These are phyloP conservation scores for Intubia oerlemansii DNA, from an alignment of 2,329 filamentous ascomycete species.

Conservation along the genomic window DNA sequence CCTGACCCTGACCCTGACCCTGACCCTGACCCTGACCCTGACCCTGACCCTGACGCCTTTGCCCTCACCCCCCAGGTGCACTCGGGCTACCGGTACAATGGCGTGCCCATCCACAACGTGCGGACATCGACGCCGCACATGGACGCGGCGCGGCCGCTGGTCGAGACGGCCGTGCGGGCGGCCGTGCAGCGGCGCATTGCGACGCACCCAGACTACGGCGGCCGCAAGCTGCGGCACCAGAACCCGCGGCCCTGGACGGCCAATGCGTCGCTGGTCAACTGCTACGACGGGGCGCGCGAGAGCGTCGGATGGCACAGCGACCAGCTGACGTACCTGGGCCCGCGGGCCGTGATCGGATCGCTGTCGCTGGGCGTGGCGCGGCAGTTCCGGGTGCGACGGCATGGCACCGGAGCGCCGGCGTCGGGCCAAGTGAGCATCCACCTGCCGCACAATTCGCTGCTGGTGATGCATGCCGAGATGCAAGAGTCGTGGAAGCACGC, in stretches of 20 bases:
- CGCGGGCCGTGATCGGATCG: constrained; percentile 71
- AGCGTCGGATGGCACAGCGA: constrained; percentile 86
- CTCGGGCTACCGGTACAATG: constrained; percentile 66
- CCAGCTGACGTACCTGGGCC: constrained; percentile 81
- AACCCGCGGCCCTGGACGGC: constrained; percentile 53
- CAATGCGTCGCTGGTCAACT: constrained; percentile 89
- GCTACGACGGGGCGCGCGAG: constrained; percentile 64
- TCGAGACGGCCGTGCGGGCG: constrained; percentile 55
- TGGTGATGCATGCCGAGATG: constrained; percentile 96
- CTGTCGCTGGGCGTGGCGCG: constrained; percentile 80
- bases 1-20: constrained; percentile 44
- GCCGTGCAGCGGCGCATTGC: constrained; percentile 55
- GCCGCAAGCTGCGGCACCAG: constrained; percentile 59
- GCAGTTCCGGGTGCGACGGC: constrained; percentile 71
- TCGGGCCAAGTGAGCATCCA: constrained; percentile 84
- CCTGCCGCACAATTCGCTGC: constrained; percentile 78
- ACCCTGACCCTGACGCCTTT: neutral
- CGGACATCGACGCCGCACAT: constrained; percentile 58
- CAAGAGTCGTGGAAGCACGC: constrained; percentile 93
- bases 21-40: too few relatives aligned
- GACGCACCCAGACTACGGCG: constrained; percentile 42
- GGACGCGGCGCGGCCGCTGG: constrained; percentile 41
- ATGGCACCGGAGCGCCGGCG: constrained; percentile 47
- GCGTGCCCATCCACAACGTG: constrained; percentile 52
- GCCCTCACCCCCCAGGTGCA: neutral